Evolutionary conservation across 495 filamentous ascomycete genomes (phyloP).

Genomic region (Penicillium atrosanguineum): DNA sequence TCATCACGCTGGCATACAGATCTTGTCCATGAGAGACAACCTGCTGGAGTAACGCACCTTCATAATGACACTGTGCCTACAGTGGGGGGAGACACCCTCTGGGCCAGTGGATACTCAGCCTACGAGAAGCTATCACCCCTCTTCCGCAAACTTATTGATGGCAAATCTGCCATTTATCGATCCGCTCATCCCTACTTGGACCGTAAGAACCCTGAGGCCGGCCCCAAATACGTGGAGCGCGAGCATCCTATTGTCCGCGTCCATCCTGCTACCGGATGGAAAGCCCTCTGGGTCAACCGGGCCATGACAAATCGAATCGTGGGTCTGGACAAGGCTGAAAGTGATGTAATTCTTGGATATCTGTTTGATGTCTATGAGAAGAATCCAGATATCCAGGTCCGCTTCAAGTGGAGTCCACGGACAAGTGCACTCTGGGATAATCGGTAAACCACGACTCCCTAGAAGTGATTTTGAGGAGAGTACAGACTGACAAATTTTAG

Average conservation of each 20-base stretch:
- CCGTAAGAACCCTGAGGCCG: conserved; percentile 56
- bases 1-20: conserved; percentile 68
- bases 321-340: conserved; percentile 63
- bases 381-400: conserved; percentile 66
- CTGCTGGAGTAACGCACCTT: conserved; percentile 67
- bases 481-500: conserved; percentile 54
- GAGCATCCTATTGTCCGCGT: conserved; percentile 67
- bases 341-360: conserved; percentile 65
- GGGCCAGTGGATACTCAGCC: conserved; percentile 66
- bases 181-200: conserved; percentile 68
- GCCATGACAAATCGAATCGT: conserved; percentile 63
- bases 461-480: conserved; percentile 52
- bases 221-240: conserved; percentile 62
- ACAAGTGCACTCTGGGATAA: conserved; percentile 67
- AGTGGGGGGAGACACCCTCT: conserved; percentile 68
- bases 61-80: conserved; percentile 65
- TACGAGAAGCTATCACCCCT: conserved; percentile 70
- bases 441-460: conserved; percentile 44
- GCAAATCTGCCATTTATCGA: conserved; percentile 61
- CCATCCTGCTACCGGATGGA: conserved; percentile 71
- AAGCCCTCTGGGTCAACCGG: conserved; percentile 67
- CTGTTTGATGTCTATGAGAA: conserved; percentile 63
- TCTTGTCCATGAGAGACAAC: conserved; percentile 67
- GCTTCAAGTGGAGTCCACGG: conserved; percentile 61
- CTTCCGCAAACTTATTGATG: conserved; percentile 71